Evolutionary conservation across 2,329 filamentous ascomycete genomes (phyloP).

Genomic region (Stagonosporopsis rhizophila): DNA sequence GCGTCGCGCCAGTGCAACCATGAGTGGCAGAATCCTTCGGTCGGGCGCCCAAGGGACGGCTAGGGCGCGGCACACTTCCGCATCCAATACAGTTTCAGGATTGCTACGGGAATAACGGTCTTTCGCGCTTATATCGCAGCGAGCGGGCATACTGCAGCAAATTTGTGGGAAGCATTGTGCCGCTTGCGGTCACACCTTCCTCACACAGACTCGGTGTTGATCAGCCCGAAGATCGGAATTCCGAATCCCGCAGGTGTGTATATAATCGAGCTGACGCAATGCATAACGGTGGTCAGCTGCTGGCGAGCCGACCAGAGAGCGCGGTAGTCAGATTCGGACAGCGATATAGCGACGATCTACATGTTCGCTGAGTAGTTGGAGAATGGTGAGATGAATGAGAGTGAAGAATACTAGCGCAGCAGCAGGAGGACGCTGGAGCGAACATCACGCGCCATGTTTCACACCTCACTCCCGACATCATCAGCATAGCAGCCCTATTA

Average conservation of each 20-base stretch:
- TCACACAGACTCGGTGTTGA: conserved; percentile 8
- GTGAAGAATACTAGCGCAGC: neutral
- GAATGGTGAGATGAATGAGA: neutral
- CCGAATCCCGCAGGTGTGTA: conserved; percentile 3
- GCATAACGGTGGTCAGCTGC: neutral
- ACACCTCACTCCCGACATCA: conserved; percentile 1
- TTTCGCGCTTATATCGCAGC: conserved; percentile 9
- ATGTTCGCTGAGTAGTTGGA: neutral
- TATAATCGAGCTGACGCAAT: conserved; percentile 3
- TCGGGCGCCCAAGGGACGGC: conserved; percentile 2
- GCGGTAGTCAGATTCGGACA: neutral
- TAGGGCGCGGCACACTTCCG: conserved; percentile 15
- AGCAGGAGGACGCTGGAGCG: neutral
- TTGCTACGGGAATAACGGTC: conserved; percentile 9
- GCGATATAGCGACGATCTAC: neutral
- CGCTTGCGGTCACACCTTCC: conserved; percentile 15
- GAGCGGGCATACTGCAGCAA: conserved; percentile 1
- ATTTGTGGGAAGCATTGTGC: neutral
- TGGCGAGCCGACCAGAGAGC: neutral
- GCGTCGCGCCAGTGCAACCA: conserved; percentile 17
- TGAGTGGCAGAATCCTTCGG: conserved; percentile 14
- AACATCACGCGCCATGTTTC: conserved; percentile 4
- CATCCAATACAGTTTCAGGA: neutral
- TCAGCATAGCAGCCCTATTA: neutral
- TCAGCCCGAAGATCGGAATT: conserved; percentile 7